Evolutionary conservation across 192 early-diverging fungal genomes (phyloP), one percentile per base, ranked within the genome.

Genomic region (Coemansia sp.): DNA sequence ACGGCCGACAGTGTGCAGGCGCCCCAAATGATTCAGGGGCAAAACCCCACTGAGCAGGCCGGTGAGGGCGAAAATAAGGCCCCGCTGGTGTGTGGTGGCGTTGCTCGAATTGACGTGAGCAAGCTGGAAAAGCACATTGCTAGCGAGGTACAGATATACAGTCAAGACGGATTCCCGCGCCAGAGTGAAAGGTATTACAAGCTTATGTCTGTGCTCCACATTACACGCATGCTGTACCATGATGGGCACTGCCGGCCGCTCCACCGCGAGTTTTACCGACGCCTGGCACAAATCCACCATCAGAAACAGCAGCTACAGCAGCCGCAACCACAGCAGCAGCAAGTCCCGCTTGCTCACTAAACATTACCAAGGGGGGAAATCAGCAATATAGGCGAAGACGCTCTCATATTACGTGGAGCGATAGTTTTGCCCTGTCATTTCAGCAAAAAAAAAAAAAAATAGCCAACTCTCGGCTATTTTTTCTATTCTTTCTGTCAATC

Each of bases 161-260:
- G 65, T 58, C 26, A 63, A 8, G 76, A 70, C 21, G 66, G 65
- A 19, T 79, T 64, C 36, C 76, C 76, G 15, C 76, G 76, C 12
- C 70, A 79, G 51, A 70, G 67, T 58, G 65, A 72, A 56, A 57
- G 76, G 44, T 79, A 79, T 66, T 79, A 79, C 56, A 58, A 64
- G 33, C 65, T 79, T 5, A 79, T 79, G 76, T 79, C 76, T 9
- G 76, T 72, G 30, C 66, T 79, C 15, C 76, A 79, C 44, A 68
- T 79, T 5, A 47, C 70, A 3, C 65, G 76, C 14, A 73, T 79
- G 65, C 63, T 79, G 15, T 79, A 65, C 55, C 76, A 79, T 14
- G 76, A 79, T 53, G 70, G 70, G 9, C 63, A 67, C 50, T 79
- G 76, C 65, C 40, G 55, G 55, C 76, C 76, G 3, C 60, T 79